Evolutionary conservation across 148 eudicot genomes (phyloP), one percentile per base, ranked within the genome.

Genomic region (Diospyros kaki): DNA sequence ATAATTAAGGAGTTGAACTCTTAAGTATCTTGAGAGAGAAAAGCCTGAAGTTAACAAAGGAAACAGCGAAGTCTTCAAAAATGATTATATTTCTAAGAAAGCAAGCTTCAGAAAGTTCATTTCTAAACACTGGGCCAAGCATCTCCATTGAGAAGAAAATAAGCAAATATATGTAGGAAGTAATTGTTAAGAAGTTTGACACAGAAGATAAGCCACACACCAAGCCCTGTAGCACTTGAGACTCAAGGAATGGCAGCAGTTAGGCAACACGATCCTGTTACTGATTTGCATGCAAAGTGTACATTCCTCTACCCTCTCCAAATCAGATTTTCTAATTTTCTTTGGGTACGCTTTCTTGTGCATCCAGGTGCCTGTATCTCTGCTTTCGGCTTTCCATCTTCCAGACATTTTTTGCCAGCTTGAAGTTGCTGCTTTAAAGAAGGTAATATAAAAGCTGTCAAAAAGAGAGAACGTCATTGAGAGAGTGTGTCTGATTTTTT

Each of bases 391-490:
- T 89, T 92, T 74, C 80, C 76, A 64, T 88, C 94, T 28, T 92
- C 97, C 63, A 75, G n/a, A 78, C 88, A 90, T 5, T 89, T 89
- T 59, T 89, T 82, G 71, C 94, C 92, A n/a, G 77, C 70, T 83
- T 89, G 84, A 55, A 92, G 94, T 89, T n/a, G n/a, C n/a, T 89
- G 94, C 82, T 83, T 67, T 72, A 92, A 75, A 48, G 94, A 92
- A 41, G 97, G 97, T 72, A 86, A 85, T 48, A 92, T 88, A 67
- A 81, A 78, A 72, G 83, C 94, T 87, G 82, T 50, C 54, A 68
- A 54, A 73, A 6, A 73, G 55, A 71, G 59, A 41, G 14, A 66
- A 66, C 10, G n/a, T 8, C 0, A 4, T 66, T 73, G 64, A 70
- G 61, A n/a, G n/a, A n/a, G n/a, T n/a, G n/a, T n/a, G n/a, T n/a